Conservation (phyloP, 805 yeast genomes). For the Nakazawaea wickerhamii region DNA sequence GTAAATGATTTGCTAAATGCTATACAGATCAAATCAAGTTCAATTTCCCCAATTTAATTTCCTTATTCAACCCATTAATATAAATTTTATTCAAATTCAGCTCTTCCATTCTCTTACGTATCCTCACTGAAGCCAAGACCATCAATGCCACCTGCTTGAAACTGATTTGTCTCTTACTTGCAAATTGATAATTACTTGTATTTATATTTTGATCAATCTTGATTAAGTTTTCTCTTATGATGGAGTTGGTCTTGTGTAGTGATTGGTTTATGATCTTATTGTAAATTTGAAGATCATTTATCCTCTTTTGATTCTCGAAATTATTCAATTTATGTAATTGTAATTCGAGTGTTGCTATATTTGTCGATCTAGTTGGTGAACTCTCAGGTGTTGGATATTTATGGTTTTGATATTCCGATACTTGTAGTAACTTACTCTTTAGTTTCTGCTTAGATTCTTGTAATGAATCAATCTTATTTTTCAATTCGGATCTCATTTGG, state of each 20-base stretch:
- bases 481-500: slow-evolving; percentile 13
- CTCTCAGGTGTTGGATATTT: slow-evolving; percentile 6
- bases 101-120: slow-evolving; percentile 28
- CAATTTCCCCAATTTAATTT: slow-evolving; percentile 26
- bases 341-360: neutral
- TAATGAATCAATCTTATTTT: slow-evolving; percentile 13
- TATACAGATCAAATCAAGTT: slow-evolving; percentile 3
- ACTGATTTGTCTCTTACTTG: slow-evolving; percentile 16
- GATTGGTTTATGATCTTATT: slow-evolving; percentile 4
- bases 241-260: neutral
- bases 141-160: slow-evolving; percentile 26
- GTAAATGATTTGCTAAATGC: too few species aligned
- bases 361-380: neutral
- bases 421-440: slow-evolving; percentile 7
- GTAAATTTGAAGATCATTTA: slow-evolving; percentile 9
- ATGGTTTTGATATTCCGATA: neutral
- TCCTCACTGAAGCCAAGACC: slow-evolving; percentile 33
- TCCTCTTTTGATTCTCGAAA: slow-evolving; percentile 1
- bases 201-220: neutral
- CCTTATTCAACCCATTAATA: slow-evolving; percentile 21
- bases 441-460: slow-evolving; percentile 15
- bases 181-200: neutral
- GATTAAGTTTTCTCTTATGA: slow-evolving; percentile 3
- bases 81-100: slow-evolving; percentile 22
- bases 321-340: neutral